Evolutionary conservation across 345 rosid species (phyloP), one percentile per base, ranked within the genome.

Genomic region (Eucalyptus tenuipes): DNA sequence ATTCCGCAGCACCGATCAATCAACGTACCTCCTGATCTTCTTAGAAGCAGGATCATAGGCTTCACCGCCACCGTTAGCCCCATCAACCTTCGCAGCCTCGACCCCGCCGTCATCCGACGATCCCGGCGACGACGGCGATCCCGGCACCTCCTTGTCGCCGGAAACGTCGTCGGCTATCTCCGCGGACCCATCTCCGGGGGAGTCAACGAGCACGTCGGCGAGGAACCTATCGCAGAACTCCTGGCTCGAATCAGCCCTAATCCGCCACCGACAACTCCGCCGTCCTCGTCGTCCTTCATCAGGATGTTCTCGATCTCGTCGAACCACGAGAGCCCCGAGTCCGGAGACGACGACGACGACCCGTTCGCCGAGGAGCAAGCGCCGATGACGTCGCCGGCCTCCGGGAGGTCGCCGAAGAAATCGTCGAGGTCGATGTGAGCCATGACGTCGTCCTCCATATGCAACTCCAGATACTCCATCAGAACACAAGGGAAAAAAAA

Each of bases 21-120:
- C 85, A 87, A 75, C 52, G 27, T 94, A 96, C 98, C 98, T 94
- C 89, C 88, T 92, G 90, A 89, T 89, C 89, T 96, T 96, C 94
- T 94, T 96, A 47, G 92, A 91, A 85, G 89, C 66, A n/a, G 91
- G 90, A 92, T 92, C 95, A 84, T 91, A 92, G 86, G 50, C 93
- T 92, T 94, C 96, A 92, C 87, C 48, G 17, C 86, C 59, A 40
- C 64, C 87, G 25, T 81, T 8, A 16, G 68, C 95, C 22, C 55
- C 92, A 7, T 33, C 89, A 20, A 45, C 49, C 42, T 49, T 66
- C 80, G 49, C 37, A 48, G 25, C 3, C 5, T 59, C 42, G 79
- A n/a, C 45, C 9, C 64, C 57, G 42, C 37, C 88, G 29, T 91
- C 49, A 18, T 15, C 79, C 66, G 87, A 44, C 33, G 84, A 75